Conservation (phyloP, 176 grass and related monocot genomes). For the Lolium perenne region DNA sequence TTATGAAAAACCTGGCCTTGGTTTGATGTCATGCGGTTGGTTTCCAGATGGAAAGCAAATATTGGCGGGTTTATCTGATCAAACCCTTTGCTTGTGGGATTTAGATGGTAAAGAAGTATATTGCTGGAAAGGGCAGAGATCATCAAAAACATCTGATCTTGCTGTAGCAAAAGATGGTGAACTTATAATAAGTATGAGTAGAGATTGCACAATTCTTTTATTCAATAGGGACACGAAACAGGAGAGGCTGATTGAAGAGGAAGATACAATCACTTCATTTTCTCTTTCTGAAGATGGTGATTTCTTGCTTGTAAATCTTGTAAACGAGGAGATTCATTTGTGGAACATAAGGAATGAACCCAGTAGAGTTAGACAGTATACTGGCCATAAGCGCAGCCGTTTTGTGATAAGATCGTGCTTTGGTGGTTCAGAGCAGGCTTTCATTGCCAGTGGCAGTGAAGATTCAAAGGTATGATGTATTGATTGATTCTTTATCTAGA, state of each 20-base stretch:
- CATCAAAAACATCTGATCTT: slow-evolving; percentile 63
- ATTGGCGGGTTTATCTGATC: slow-evolving; percentile 56
- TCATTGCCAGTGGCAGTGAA: slow-evolving; percentile 95
- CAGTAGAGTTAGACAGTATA: slow-evolving; percentile 64
- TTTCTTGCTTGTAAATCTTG: slow-evolving; percentile 84
- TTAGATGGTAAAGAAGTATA: slow-evolving; percentile 71
- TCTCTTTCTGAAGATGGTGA: slow-evolving; percentile 82
- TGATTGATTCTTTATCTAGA: slow-evolving; percentile 3
- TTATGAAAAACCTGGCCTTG: slow-evolving; percentile 63
- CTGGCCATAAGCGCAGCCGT: slow-evolving; percentile 75
- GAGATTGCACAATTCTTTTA: slow-evolving; percentile 62
- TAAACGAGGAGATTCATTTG: slow-evolving; percentile 78
- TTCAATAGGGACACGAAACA: slow-evolving; percentile 71
- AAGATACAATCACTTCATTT: slow-evolving; percentile 71
- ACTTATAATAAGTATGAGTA: slow-evolving; percentile 67
- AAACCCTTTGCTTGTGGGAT: slow-evolving; percentile 63
- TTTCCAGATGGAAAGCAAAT: slow-evolving; percentile 71
- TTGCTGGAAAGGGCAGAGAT: slow-evolving; percentile 63
- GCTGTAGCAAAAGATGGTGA: slow-evolving; percentile 66
- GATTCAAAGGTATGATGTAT: slow-evolving; percentile 76
- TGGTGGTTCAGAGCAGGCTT: slow-evolving; percentile 82
- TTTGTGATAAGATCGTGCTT: slow-evolving; percentile 96
- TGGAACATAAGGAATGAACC: slow-evolving; percentile 80
- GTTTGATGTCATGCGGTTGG: slow-evolving; percentile 76
- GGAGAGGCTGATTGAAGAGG: slow-evolving; percentile 75